These are phyloP conservation scores for Debaryomycetaceae sp. DNA, from an alignment of 1,139 yeast species.

Conservation along the genomic window DNA sequence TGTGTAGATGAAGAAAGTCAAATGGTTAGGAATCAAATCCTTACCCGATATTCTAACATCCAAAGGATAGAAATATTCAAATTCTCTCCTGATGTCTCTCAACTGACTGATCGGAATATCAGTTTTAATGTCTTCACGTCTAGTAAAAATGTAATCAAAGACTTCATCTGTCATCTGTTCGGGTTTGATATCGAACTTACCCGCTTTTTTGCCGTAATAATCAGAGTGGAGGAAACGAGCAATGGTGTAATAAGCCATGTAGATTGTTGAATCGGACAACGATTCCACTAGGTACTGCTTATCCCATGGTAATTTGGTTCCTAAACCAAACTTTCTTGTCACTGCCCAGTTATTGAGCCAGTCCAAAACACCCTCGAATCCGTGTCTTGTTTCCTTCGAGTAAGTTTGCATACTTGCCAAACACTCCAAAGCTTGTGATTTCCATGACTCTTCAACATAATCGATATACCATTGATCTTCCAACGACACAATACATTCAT, in stretches of 20 bases:
- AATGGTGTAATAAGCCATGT: conserved; percentile 94
- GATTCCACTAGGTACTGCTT: conserved; percentile 90
- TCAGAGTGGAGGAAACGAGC: conserved; percentile 83
- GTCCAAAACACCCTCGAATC: conserved; percentile 89
- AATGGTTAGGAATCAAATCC: conserved; percentile 95
- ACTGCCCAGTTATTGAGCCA: conserved; percentile 99
- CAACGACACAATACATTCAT: conserved; percentile 91
- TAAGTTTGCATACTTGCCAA: conserved; percentile 74
- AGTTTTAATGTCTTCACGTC: conserved; percentile 56
- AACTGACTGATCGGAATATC: conserved; percentile 68
- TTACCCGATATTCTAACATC: conserved; percentile 92
- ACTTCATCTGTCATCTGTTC: conserved; percentile 92
- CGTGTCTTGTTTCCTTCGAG: conserved; percentile 82
- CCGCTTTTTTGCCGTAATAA: conserved; percentile 73
- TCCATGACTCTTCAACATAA: conserved; percentile 96
- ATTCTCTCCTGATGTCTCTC: conserved; percentile 80
- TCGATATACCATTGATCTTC: conserved; percentile 99
- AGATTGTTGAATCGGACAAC: conserved; percentile 91
- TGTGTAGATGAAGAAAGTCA: conserved; percentile 90
- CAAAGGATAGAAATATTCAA: conserved; percentile 92
- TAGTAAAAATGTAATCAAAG: conserved; percentile 84
- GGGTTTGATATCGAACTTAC: conserved; percentile 70
- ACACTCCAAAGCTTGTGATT: conserved; percentile 78
- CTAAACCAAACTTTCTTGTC: conserved; percentile 94
- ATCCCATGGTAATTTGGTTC: conserved; percentile 98